Evolutionary conservation across 768 basidiomycete genomes (phyloP).

Genomic region (Tephrocybe sp.): DNA sequence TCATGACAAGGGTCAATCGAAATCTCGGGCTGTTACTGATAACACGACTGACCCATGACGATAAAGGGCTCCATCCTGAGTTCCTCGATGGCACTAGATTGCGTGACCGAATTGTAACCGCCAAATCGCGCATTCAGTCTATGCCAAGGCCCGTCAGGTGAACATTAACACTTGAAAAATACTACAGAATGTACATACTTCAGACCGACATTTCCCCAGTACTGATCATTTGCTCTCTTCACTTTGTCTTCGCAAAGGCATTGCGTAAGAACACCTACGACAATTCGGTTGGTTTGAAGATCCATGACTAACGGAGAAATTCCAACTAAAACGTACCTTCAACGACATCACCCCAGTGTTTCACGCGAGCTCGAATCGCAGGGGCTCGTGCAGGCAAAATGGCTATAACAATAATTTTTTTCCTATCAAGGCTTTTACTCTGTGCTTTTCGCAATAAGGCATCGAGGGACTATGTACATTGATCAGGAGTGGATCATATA

Average conservation of each 20-base stretch:
- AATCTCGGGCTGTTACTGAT: background rate
- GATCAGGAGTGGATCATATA: background rate
- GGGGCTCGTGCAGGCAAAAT: slow-evolving; percentile 52
- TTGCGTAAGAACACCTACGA: slow-evolving; percentile 46
- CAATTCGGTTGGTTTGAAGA: background rate
- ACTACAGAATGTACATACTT: slow-evolving; percentile 36
- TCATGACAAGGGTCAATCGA: background rate
- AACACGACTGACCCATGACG: slow-evolving; percentile 32
- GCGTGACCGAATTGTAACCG: slow-evolving; percentile 43
- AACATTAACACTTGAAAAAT: background rate
- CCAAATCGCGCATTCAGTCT: slow-evolving; percentile 60
- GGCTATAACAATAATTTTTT: slow-evolving; percentile 40
- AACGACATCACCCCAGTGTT: slow-evolving; percentile 53
- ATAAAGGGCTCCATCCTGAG: slow-evolving; percentile 33
- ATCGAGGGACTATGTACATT: slow-evolving; percentile 2
- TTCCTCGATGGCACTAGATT: slow-evolving; percentile 19
- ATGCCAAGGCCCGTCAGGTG: background rate
- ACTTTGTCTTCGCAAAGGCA: slow-evolving; percentile 41
- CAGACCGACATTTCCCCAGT: slow-evolving; percentile 56
- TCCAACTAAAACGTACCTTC: slow-evolving; percentile 19
- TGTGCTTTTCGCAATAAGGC: slow-evolving; percentile 8
- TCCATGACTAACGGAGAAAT: background rate
- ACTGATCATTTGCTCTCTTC: slow-evolving; percentile 39
- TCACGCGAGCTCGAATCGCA: slow-evolving; percentile 44
- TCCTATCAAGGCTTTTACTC: background rate